Base-by-base conservation (phyloP, 1,284 basidiomycete genomes). In the Tilletia caries region DNA sequence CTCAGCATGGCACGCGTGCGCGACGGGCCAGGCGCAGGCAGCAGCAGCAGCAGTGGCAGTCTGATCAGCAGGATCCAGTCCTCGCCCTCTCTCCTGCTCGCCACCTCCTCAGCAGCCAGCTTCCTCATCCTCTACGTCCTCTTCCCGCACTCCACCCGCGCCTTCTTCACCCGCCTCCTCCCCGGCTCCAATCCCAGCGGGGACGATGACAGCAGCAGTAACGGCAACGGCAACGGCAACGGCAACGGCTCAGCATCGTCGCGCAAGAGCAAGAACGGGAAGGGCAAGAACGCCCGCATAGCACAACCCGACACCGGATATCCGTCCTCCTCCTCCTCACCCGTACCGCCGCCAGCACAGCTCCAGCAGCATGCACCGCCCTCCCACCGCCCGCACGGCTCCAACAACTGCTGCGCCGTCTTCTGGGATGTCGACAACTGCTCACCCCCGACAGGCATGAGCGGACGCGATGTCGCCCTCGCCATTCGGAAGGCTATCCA, bases 401-500 rank as follows among this genome's bases (percentile, higher is more conserved):
- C 65, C 20, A 69, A 70, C 41, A 75, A 71, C n/a, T 70, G 73
- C 3, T 70, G 78, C 37, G 76, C 77, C 44, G 74, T 80, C 65
- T 78, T 80, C 50, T 80, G 77, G 77, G 77, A 79, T 33, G 76
- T 79, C 27, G 79, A 80, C 68, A 79, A 80, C 15, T 80, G 79
- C 62, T 60, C 77, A 4, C 79, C 79, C 12, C 77, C 77, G 10
- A 74, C 77, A 3, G 77, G 76, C 67, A 76, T 76, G 12, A 78
- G 76, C 8, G 79, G 79, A 4, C 68, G 77, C 2, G 72, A 71
- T 13, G 72, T 80, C 6, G 77, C 73, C 12, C 72, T 73, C 13
- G 72, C 74, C 1, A 75, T 80, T 6, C 74, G 79, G 10, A 68
- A 69, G 32, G 70, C 76, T 1, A 69, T 77, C 6, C 75, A 79